Conservation (phyloP, 140 eudicot species). For the Senecio squalidus region DNA sequence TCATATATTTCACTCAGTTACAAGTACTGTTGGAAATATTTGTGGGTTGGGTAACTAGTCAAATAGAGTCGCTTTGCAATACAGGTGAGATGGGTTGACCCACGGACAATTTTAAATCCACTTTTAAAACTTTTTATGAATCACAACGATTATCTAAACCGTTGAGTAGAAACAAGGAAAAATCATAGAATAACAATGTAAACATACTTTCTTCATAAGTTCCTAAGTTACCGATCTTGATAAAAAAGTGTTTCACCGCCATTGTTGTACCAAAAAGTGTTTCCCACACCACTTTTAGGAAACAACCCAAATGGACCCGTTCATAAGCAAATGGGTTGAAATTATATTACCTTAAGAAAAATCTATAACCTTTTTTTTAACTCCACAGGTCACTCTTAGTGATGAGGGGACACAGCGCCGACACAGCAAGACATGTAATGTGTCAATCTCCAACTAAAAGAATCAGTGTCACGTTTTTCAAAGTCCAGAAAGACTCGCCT, state of each 20-base stretch:
- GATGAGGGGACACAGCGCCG: constrained; percentile 86
- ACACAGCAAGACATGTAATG: constrained; percentile 72
- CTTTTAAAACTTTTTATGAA: not conserved
- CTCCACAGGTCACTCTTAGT: constrained; percentile 65
- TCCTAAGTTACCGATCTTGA: too few relatives aligned
- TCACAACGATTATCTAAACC: not conserved
- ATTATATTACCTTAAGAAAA: not conserved
- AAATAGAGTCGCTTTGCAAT: not conserved
- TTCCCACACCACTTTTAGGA: not conserved
- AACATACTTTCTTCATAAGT: too few relatives aligned
- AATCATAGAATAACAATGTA: too few relatives aligned
- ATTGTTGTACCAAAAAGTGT: too few relatives aligned
- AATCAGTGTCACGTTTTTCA: constrained; percentile 64
- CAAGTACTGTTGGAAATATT: not conserved
- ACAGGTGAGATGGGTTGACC: too few relatives aligned
- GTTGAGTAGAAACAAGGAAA: too few relatives aligned
- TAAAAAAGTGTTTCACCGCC: too few relatives aligned
- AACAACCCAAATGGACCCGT: not conserved
- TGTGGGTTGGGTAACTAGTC: not conserved
- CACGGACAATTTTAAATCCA: too few relatives aligned
- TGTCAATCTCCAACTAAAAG: constrained; percentile 64
- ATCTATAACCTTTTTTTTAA: not conserved
- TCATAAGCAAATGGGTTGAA: not conserved
- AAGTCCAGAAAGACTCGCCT: constrained; percentile 38
- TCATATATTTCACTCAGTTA: not conserved